Evolutionary conservation across 257 asterid species (phyloP).

Genomic region (Penstemon barbatus): DNA sequence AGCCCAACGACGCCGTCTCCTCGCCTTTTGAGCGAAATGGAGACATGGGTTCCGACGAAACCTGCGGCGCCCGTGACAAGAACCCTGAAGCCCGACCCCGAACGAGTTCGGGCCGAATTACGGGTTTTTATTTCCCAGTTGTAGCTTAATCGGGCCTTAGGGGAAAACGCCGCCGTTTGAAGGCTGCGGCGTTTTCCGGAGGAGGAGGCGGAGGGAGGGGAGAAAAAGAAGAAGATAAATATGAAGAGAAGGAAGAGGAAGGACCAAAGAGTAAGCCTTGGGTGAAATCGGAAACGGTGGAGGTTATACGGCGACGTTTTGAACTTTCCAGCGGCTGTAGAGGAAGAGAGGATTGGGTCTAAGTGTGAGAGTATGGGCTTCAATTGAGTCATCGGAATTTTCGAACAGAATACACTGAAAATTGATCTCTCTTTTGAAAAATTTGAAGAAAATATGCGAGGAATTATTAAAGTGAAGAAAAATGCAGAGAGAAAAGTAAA

Average conservation of each 20-base stretch:
- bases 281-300: constrained; percentile 64
- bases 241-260: constrained; percentile 46
- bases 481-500: constrained; percentile 4
- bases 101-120: constrained; percentile 59
- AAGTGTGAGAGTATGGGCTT: constrained; percentile 66
- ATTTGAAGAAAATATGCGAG: not conserved
- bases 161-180: constrained; percentile 26
- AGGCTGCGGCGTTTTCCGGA: constrained; percentile 43
- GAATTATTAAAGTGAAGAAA: not conserved
- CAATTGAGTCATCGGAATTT: constrained; percentile 50
- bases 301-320: constrained; percentile 52
- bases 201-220: constrained; percentile 39
- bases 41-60: constrained; percentile 72
- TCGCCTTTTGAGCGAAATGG: constrained; percentile 54
- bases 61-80: constrained; percentile 90
- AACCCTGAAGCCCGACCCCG: constrained; percentile 50
- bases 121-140: constrained; percentile 61
- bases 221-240: constrained; percentile 47
- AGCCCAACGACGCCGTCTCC: constrained; percentile 86
- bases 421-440: too few species aligned
- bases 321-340: constrained; percentile 51
- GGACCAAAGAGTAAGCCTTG: constrained; percentile 71
- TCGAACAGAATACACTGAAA: not conserved
- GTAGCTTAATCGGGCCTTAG: constrained; percentile 21
- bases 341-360: constrained; percentile 59